phyloP scores from a whole-genome alignment of 1,284 basidiomycete genomes.

The Pseudozyma sp. region DNA sequence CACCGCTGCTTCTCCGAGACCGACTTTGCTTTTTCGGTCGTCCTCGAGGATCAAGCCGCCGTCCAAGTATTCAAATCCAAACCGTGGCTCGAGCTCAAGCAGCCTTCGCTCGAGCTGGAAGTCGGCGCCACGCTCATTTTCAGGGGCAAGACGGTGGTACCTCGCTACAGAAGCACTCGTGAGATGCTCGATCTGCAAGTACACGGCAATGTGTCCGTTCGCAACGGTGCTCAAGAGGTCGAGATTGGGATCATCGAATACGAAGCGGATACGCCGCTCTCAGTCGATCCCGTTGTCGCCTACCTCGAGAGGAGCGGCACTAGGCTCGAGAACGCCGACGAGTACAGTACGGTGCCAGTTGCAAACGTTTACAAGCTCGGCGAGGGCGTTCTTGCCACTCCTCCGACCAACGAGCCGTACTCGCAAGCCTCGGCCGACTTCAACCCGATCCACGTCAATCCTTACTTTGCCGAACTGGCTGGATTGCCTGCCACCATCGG shows the following conservation, averaged over 20 bases:
- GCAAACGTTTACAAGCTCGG: conserved; percentile 71
- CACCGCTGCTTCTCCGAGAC: conserved; percentile 90
- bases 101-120: conserved; percentile 74
- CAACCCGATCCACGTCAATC: conserved; percentile 96
- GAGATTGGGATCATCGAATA: conserved; percentile 30
- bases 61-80: conserved; percentile 92
- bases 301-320: conserved; percentile 86
- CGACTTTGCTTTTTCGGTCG: conserved; percentile 84
- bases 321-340: conserved; percentile 76
- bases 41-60: conserved; percentile 79
- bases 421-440: conserved; percentile 95
- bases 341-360: conserved; percentile 76
- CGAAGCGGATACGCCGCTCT: conserved; percentile 34
- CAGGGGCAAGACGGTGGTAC: conserved; percentile 83
- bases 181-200: conserved; percentile 61
- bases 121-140: conserved; percentile 87
- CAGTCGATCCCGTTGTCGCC: conserved; percentile 86
- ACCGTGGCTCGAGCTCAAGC: conserved; percentile 85
- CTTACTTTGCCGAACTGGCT: conserved; percentile 95
- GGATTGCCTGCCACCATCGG: conserved; percentile 95
- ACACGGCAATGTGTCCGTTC: neutral
- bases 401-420: conserved; percentile 85
- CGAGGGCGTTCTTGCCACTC: conserved; percentile 7
- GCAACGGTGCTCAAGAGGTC: conserved; percentile 20
- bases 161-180: conserved; percentile 91